Evolutionary conservation across 2,329 filamentous ascomycete genomes (phyloP).

Genomic region (Xylariaceae sp.): DNA sequence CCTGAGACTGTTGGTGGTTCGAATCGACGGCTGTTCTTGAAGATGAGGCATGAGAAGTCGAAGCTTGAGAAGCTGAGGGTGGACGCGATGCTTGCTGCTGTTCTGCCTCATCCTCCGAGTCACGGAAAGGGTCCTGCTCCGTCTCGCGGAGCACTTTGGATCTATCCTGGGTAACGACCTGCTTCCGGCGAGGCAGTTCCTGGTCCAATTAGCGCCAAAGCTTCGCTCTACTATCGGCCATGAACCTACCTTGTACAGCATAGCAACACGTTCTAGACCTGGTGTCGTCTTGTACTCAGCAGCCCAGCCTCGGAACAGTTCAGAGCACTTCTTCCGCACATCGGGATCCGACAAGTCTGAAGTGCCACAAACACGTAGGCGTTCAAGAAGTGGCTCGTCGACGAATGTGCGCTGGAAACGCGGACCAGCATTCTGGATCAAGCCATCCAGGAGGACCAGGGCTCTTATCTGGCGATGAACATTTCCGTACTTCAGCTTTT

Average conservation of each 20-base stretch:
- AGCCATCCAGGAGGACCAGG: constrained; percentile 80
- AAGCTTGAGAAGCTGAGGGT: constrained; percentile 22
- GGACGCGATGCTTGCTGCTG: constrained; percentile 26
- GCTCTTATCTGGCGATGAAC: constrained; percentile 88
- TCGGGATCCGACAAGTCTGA: constrained; percentile 78
- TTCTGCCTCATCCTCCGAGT: constrained; percentile 56
- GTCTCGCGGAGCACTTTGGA: constrained; percentile 82
- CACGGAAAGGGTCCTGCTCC: constrained; percentile 62
- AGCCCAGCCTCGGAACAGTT: constrained; percentile 83
- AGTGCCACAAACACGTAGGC: constrained; percentile 79
- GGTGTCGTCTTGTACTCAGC: constrained; percentile 72
- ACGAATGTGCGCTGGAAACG: constrained; percentile 83
- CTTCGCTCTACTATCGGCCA: background rate
- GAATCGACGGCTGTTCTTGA: constrained; percentile 27
- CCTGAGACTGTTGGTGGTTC: constrained; percentile 28
- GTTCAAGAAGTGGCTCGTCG: constrained; percentile 87
- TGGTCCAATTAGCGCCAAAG: constrained; percentile 27
- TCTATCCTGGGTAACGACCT: constrained; percentile 67
- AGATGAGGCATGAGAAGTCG: constrained; percentile 24
- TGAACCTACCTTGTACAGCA: constrained; percentile 58
- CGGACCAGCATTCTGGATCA: constrained; percentile 89
- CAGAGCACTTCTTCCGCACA: constrained; percentile 83
- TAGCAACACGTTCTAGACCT: constrained; percentile 74
- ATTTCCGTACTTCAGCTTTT: constrained; percentile 98
- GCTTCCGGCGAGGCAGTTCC: constrained; percentile 63